Base-by-base conservation (phyloP, 2,329 filamentous ascomycete genomes). In the Penicillium olsonii region DNA sequence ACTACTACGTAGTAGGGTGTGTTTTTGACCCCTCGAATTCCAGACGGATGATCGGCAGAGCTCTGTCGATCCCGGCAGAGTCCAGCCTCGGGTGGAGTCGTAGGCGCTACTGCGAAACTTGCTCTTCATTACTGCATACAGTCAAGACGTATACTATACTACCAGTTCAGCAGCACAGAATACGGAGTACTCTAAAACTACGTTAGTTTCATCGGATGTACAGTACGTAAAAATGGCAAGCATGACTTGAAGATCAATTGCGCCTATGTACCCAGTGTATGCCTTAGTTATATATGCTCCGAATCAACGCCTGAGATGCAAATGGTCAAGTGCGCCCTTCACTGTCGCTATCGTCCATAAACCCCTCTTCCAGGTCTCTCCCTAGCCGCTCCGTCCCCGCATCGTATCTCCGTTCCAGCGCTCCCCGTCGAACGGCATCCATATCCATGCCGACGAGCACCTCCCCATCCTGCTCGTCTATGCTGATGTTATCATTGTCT, bases 341-440 rank as follows among this genome's bases (percentile, higher is more conserved):
- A 42, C 63, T 67, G 48, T 87, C 84, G 64, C 86, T 88, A 59
- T 88, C 85, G 66, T 89, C 87, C 70, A 83, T 82, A 65, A 90
- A 90, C 0, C 85, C 87, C 62, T 87, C 81, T 67, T 92, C 88
- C 43, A 92, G 70, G 75, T 95, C 90, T 71, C 90, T 78, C 68
- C 89, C 92, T 53, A 95, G 63, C 54, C 82, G 65, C 60, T 69
- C 69, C 41, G 55, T 69, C 26, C 68, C 68, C 64, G 41, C 71
- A 72, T 46, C 77, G 70, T 48, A 78, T 75, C 56, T 62, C 61
- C 68, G 65, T 56, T 71, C 66, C 52, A 77, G 53, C 2, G 71
- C 75, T 52, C 75, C 74, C 42, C 76, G 65, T 33, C 74, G 66
- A 19, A 68, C 59, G 9, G 70, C 61, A 55, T 83, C 75, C 34